Conservation (phyloP, 306 rosid genomes). For the Pterocarpus santalinus region DNA sequence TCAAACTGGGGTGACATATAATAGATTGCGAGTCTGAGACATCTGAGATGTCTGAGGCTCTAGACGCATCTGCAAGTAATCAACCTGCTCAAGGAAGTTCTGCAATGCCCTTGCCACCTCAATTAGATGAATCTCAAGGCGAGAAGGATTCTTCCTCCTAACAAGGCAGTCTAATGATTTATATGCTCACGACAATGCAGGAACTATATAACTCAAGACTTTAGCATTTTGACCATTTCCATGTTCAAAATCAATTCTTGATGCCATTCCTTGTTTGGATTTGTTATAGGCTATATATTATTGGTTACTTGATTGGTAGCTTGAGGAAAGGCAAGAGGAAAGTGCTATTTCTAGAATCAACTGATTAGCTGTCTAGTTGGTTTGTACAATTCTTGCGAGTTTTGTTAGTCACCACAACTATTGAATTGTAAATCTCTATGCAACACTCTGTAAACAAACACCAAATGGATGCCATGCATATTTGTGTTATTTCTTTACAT, state of each 20-base stretch:
- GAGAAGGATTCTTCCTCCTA: slow-evolving; percentile 50
- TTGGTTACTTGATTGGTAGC: slow-evolving; percentile 34
- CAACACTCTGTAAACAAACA: slow-evolving; percentile 46
- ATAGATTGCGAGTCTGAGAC: slow-evolving; percentile 69
- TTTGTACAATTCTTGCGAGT: slow-evolving; percentile 31
- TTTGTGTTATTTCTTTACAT: slow-evolving; percentile 1
- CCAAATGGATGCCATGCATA: slow-evolving; percentile 10
- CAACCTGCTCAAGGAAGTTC: slow-evolving; percentile 60
- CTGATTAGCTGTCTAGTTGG: slow-evolving; percentile 37
- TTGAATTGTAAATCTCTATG: background rate
- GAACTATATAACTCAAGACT: slow-evolving; percentile 35
- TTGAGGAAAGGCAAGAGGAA: slow-evolving; percentile 36
- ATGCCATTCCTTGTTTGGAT: slow-evolving; percentile 40
- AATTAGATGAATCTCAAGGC: slow-evolving; percentile 51
- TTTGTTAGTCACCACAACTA: slow-evolving; percentile 38
- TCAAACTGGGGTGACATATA: slow-evolving; percentile 30
- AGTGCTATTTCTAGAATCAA: slow-evolving; percentile 36
- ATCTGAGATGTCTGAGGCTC: slow-evolving; percentile 58
- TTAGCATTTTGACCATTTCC: slow-evolving; percentile 30
- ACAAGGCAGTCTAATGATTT: slow-evolving; percentile 31
- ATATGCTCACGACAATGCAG: slow-evolving; percentile 8
- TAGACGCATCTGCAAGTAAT: slow-evolving; percentile 46
- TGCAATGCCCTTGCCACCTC: slow-evolving; percentile 61
- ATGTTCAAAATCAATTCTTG: slow-evolving; percentile 29
- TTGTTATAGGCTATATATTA: slow-evolving; percentile 32